Percentiles rank a stretch among this genome's conserved stretches.
Evolutionary conservation across 2,329 filamentous ascomycete species (phyloP).

Genomic region (Aspergillus pseudoterreus): DNA sequence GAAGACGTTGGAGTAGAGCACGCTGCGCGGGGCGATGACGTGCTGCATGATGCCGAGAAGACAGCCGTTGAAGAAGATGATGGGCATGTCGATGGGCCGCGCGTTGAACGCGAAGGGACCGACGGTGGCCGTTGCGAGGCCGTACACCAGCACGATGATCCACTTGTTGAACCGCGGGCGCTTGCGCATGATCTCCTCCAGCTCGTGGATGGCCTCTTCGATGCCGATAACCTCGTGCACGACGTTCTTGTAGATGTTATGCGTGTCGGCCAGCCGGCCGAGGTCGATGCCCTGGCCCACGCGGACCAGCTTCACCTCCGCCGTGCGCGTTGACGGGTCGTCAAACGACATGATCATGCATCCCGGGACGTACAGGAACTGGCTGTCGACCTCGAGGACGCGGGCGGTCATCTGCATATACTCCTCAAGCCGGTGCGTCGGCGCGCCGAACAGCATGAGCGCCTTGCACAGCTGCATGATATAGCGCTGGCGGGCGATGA

Average conservation of each 20-base stretch:
- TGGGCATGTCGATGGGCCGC: conserved; percentile 71
- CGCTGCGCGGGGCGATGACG: conserved; percentile 68
- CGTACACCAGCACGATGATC: conserved; percentile 64
- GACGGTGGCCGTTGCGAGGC: conserved; percentile 70
- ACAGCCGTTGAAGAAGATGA: conserved; percentile 72
- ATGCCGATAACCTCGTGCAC: conserved; percentile 46
- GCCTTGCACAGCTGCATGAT: conserved; percentile 79
- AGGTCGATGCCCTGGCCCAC: conserved; percentile 42
- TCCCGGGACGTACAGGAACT: conserved; percentile 84
- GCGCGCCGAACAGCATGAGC: conserved; percentile 85
- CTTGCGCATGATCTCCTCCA: conserved; percentile 54
- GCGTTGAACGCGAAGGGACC: conserved; percentile 78
- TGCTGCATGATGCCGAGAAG: conserved; percentile 72
- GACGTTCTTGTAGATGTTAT: conserved; percentile 47
- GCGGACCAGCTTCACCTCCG: conserved; percentile 44
- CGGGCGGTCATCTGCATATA: conserved; percentile 87
- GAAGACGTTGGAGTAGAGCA: conserved; percentile 62
- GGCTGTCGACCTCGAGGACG: conserved; percentile 83
- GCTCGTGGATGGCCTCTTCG: conserved; percentile 42
- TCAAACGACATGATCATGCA: conserved; percentile 95
- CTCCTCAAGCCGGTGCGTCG: conserved; percentile 83
- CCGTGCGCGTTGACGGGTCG: conserved; percentile 43
- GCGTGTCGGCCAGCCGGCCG: conserved; percentile 41
- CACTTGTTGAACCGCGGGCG: conserved; percentile 53
- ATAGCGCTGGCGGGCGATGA: conserved; percentile 76